Evolutionary conservation across 108 stramenopile genomes (phyloP).

Genomic region (Aurantiochytrium sp.): DNA sequence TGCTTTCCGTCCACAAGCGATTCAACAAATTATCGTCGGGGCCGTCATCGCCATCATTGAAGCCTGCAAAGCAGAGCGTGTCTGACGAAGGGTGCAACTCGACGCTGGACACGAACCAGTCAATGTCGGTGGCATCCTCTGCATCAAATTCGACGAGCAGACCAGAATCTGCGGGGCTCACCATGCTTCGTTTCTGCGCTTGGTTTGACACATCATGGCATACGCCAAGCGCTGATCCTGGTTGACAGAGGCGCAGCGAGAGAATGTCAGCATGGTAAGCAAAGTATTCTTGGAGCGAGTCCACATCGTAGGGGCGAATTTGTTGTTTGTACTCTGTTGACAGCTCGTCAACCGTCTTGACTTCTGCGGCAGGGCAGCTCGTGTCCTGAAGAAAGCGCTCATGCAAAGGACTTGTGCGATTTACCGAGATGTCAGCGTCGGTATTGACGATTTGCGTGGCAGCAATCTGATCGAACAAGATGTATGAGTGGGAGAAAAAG

Average conservation of each 20-base stretch:
- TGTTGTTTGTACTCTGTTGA: background rate
- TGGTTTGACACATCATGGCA: background rate
- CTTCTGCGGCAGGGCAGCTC: too few species aligned
- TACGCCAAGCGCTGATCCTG: background rate
- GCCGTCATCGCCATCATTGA: background rate
- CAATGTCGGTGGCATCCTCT: too few species aligned
- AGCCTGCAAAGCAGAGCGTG: background rate
- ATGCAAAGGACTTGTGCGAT: too few species aligned
- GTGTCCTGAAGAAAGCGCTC: too few species aligned
- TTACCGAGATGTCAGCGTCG: too few species aligned
- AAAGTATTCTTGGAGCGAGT: background rate
- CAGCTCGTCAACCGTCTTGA: too few species aligned
- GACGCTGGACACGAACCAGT: background rate
- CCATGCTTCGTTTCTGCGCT: background rate
- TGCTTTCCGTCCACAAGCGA: too few species aligned
- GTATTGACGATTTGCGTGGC: too few species aligned
- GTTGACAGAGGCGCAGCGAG: background rate
- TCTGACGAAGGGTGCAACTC: background rate
- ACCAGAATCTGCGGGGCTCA: background rate
- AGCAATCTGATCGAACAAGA: too few species aligned
- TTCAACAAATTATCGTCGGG: background rate
- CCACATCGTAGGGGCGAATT: background rate
- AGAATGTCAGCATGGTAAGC: background rate
- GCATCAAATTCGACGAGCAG: too few species aligned
- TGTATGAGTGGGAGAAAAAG: background rate